phyloP scores from a whole-genome alignment of 495 filamentous ascomycete species.

The Letharia lupina region DNA sequence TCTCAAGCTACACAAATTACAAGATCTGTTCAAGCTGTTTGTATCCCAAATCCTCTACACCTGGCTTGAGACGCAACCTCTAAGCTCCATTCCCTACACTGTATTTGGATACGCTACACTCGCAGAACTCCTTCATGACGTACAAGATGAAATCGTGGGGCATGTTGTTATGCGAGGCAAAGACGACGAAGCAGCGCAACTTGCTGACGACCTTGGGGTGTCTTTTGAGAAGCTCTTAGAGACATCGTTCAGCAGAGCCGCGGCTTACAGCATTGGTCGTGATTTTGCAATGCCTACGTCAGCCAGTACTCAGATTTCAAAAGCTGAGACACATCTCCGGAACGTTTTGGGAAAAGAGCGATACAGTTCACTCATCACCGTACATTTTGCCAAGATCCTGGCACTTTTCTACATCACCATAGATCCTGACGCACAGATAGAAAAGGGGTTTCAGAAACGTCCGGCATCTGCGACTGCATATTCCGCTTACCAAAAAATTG shows the following conservation, averaged over 20 bases:
- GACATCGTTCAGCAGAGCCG: slow-evolving; percentile 66
- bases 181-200: slow-evolving; percentile 48
- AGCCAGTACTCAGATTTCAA: slow-evolving; percentile 41
- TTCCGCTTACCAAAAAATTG: slow-evolving; percentile 58
- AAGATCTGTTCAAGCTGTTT: slow-evolving; percentile 75
- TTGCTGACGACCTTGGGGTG: slow-evolving; percentile 50
- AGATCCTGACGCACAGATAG: slow-evolving; percentile 68
- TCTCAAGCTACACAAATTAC: slow-evolving; percentile 53
- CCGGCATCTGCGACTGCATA: slow-evolving; percentile 48
- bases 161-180: slow-evolving; percentile 79
- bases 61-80: slow-evolving; percentile 61
- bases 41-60: slow-evolving; percentile 88
- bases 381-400: slow-evolving; percentile 68
- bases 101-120: slow-evolving; percentile 73
- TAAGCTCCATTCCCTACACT: slow-evolving; percentile 64
- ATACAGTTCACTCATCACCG: slow-evolving; percentile 52
- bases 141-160: slow-evolving; percentile 71
- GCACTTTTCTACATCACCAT: slow-evolving; percentile 59
- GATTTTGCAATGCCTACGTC: slow-evolving; percentile 58
- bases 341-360: slow-evolving; percentile 57
- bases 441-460: slow-evolving; percentile 62
- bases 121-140: slow-evolving; percentile 57
- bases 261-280: slow-evolving; percentile 75
- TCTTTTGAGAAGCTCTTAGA: slow-evolving; percentile 50
- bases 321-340: slow-evolving; percentile 62